Base-by-base conservation (phyloP, 148 eudicot species). In the Silene conica region DNA sequence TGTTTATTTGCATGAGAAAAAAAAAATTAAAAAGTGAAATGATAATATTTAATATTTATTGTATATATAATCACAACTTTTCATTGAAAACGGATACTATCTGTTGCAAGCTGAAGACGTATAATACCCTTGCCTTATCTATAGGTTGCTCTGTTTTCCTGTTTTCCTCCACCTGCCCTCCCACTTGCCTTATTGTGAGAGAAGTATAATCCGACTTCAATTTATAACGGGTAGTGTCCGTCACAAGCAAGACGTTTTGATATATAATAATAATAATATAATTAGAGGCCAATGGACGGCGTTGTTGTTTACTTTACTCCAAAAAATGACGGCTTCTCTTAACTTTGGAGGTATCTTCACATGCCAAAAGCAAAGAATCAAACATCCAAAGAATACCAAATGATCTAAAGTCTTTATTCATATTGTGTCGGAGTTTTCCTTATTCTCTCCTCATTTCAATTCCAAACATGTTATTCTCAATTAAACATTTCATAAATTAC, bases 271-370 rank as follows among this genome's bases (percentile, higher is more conserved):
- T 25, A 59, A n/a, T 54, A 16, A 26, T 50, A 26, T 28, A 9
- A 38, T 25, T n/a, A n/a, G n/a, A 3, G 72, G 11, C 78, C 67
- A 74, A 79, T 79, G 75, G 50, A 46, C 23, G 71, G 34, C 70
- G 19, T 63, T 70, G 52, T 69, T 22, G 71, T 54, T 26, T 23
- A 66, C 73, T 68, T 67, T 78, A 72, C 76, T 73, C 73, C 59
- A 72, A 72, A 64, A 65, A 34, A 15, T 77, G 80, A 77, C 80
- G 80, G 80, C 80, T 72, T n/a, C 43, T 72, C 46, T 72, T 50
- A 63, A 69, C 15, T 69, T 56, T 31, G 63, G 73, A 73, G 71
- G 77, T 57, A 73, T 67, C 77, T 68, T 61, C 63, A 61, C 77
- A 78, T 74, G 74, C 13, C 65, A 22, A 74, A 79, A 79, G 74